These are phyloP conservation scores for Fusarium neocosmosporiellum DNA, from an alignment of 2,329 filamentous ascomycete genomes.

Conservation along the genomic window DNA sequence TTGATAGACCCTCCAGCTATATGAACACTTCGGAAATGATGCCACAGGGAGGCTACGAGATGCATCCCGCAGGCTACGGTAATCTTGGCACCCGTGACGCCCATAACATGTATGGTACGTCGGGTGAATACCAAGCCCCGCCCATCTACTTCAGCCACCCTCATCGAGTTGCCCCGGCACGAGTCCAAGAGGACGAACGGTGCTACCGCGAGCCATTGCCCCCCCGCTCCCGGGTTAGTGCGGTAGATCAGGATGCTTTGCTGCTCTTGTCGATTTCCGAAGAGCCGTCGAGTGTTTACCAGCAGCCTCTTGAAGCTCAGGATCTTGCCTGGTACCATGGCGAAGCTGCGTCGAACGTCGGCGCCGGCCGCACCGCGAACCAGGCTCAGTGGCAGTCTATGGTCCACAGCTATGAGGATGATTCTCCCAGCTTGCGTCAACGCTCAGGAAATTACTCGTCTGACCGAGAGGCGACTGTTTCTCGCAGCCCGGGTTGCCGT, in stretches of 20 bases:
- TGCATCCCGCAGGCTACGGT: neutral
- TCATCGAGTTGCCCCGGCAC: neutral
- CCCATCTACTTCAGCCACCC: neutral
- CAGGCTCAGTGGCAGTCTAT: slow-evolving; percentile 20
- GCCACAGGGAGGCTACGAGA: neutral
- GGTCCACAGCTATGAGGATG: neutral
- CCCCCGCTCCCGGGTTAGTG: neutral
- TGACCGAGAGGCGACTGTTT: neutral
- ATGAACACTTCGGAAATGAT: neutral
- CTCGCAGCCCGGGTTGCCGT: neutral
- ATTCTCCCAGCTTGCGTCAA: slow-evolving; percentile 1
- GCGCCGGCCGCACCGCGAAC: slow-evolving; percentile 19
- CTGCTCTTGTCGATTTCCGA: neutral
- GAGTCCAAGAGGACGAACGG: slow-evolving; percentile 1
- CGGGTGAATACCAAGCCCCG: slow-evolving; percentile 2
- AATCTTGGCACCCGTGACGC: slow-evolving; percentile 1
- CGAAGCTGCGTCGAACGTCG: slow-evolving; percentile 18
- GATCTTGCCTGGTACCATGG: slow-evolving; percentile 21
- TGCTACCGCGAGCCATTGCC: slow-evolving; percentile 4
- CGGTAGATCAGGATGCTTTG: slow-evolving; percentile 1
- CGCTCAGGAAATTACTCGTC: neutral
- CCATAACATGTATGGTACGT: neutral
- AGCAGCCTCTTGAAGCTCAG: slow-evolving; percentile 11
- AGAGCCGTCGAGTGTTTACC: neutral
- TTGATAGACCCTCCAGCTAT: slow-evolving; percentile 10